Evolutionary conservation across 192 early-diverging fungal genomes (phyloP), one percentile per base, ranked within the genome.

Genomic region (Backusella sp.): DNA sequence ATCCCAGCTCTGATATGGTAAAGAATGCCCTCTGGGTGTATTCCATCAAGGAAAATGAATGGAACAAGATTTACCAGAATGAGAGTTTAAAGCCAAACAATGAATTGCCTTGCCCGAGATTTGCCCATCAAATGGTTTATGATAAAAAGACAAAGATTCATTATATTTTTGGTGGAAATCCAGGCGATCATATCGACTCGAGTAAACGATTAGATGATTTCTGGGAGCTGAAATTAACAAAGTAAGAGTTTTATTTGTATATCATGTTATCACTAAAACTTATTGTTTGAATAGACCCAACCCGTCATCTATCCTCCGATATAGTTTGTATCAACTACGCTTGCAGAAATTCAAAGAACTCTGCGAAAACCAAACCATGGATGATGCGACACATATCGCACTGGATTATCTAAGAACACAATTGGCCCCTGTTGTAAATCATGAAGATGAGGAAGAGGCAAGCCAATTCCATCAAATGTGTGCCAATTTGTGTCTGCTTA

Each of bases 151-250:
- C 87, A 8, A 88, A 90, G 67, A 82, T 83, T 4, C 96, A 99
- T 73, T 95, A 92, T 81, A 77, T 99, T 76, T 99, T 99, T 88
- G 97, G 97, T 11, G 97, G 97, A 34, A 98, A 97, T 72, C 94
- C 96, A 6, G 94, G 94, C 5, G 92, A 94, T 37, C 76, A 71
- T 17, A 82, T 76, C 26, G 85, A 88, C 72, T 79, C 83, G 21
- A 90, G 84, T 77, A 83, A 92, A 66, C 83, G 94, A 32, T 78
- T 96, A 11, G 91, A 95, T 74, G 94, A 96, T 78, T 93, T 96
- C 78, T 96, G 94, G 94, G 89, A 94, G 75, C 82, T 96, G 30
- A 74, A 78, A 41, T 84, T 96, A 42, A 77, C 83, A 36, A 85
- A 92, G 94, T 94, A 83, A 70, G 17, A 32, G 2, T 32, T 32